Conservation (phyloP, 1,139 yeast species). For the Hyphopichia fennica region DNA sequence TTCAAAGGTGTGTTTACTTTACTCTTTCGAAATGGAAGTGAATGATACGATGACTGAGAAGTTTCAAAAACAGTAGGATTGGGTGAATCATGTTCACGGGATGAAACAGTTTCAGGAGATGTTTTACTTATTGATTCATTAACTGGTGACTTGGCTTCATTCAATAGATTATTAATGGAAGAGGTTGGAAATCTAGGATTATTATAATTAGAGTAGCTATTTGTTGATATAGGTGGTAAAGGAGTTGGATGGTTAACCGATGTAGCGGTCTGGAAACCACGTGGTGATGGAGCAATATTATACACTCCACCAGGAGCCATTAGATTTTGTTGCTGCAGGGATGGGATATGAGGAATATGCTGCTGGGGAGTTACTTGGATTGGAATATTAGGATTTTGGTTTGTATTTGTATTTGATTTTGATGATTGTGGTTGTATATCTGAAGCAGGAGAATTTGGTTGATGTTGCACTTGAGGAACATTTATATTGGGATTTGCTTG, state of each 20-base stretch:
- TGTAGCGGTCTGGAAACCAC: not conserved
- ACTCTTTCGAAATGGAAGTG: slow-evolving; percentile 2
- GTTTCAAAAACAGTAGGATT: slow-evolving; percentile 1
- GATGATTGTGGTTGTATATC: not conserved
- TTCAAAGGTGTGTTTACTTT: not conserved
- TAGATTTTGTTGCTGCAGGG: too few species aligned
- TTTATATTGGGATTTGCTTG: not conserved
- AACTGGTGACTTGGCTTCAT: slow-evolving; percentile 13
- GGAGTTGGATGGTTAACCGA: not conserved
- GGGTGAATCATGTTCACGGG: slow-evolving; percentile 1
- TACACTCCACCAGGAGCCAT: too few species aligned
- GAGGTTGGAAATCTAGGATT: slow-evolving; percentile 10
- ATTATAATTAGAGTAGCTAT: not conserved
- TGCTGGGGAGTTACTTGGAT: not conserved
- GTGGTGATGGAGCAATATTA: too few species aligned
- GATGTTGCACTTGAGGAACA: not conserved
- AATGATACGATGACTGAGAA: slow-evolving; percentile 1
- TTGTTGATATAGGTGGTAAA: not conserved
- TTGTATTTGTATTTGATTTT: not conserved
- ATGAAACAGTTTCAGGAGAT: slow-evolving; percentile 2
- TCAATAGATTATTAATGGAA: slow-evolving; percentile 18
- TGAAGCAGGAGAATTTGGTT: not conserved
- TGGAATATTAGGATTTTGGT: not conserved
- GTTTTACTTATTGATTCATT: slow-evolving; percentile 1
- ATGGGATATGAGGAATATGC: not conserved